A percentile compares a stretch with the other conserved stretches of the same genome.
Conservation (phyloP, 108 stramenopile species). For the Cyclostephanos invisitatus region DNA sequence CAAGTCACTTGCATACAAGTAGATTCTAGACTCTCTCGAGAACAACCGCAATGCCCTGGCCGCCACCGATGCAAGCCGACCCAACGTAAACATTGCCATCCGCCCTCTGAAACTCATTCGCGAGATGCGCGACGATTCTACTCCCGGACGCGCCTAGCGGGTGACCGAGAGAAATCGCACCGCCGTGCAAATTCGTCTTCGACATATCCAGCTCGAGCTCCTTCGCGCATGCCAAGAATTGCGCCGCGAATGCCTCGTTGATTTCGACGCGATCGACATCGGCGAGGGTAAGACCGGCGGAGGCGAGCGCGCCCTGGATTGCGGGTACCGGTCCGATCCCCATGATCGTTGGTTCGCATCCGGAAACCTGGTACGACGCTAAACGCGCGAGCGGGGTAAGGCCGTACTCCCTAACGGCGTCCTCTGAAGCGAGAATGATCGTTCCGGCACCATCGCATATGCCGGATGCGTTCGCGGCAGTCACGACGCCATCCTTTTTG, state of each 20-base stretch:
- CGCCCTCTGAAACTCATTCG: slow-evolving; percentile 81
- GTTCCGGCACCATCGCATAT: slow-evolving; percentile 98
- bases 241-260: slow-evolving; percentile 99
- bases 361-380: slow-evolving; percentile 72
- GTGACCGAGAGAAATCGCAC: slow-evolving; percentile 94
- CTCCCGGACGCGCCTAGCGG: slow-evolving; percentile 94
- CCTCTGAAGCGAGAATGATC: slow-evolving; percentile 90
- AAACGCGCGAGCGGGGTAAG: slow-evolving; percentile 89
- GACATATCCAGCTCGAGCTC: slow-evolving; percentile 92
- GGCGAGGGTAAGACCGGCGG: slow-evolving; percentile 76
- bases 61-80: slow-evolving; percentile 98
- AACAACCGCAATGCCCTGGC: slow-evolving; percentile 98
- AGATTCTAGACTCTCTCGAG: slow-evolving; percentile 75
- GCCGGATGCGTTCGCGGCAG: slow-evolving; percentile 95
- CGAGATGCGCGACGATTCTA: slow-evolving; percentile 93
- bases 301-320: slow-evolving; percentile 82
- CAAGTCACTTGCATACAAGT: too few relatives aligned
- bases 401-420: slow-evolving; percentile 80
- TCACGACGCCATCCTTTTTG: slow-evolving; percentile 95
- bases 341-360: slow-evolving; percentile 94
- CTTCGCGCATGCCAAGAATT: slow-evolving; percentile 94
- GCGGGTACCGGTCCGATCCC: slow-evolving; percentile 96
- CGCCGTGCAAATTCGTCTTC: slow-evolving; percentile 93
- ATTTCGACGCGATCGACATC: slow-evolving; percentile 97
- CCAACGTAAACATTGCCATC: slow-evolving; percentile 85